Evolutionary conservation across 1,284 basidiomycete species (phyloP).

Genomic region (Puccinia polysora): DNA sequence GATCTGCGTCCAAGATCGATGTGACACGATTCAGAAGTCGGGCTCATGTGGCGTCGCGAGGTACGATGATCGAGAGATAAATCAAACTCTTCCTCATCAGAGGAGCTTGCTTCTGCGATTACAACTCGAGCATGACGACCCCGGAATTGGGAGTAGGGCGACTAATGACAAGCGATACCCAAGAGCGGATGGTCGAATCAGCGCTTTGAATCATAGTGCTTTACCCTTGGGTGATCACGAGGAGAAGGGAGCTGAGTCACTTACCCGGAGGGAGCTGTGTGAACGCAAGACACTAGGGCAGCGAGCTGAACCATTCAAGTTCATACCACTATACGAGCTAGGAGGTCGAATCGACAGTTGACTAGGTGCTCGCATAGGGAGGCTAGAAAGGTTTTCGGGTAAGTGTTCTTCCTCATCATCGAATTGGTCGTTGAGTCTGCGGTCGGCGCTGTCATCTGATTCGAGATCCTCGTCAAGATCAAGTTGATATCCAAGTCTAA

Average conservation of each 20-base stretch:
- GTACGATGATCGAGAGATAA: constrained; percentile 19
- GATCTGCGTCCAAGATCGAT: not conserved
- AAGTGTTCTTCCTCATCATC: not conserved
- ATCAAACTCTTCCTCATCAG: constrained; percentile 38
- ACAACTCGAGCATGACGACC: not conserved
- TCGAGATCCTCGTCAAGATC: not conserved
- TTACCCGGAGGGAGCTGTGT: not conserved
- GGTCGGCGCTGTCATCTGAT: not conserved
- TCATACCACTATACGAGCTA: too few relatives aligned
- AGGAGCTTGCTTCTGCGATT: constrained; percentile 24
- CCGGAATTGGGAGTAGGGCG: not conserved
- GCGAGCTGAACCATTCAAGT: too few relatives aligned
- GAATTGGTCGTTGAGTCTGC: not conserved
- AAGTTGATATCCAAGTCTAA: constrained; percentile 33
- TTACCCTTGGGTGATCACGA: not conserved
- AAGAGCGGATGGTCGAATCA: not conserved
- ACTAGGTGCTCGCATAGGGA: not conserved
- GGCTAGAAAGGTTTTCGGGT: not conserved
- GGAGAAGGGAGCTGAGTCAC: not conserved
- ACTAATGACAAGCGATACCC: not conserved
- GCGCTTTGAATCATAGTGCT: not conserved
- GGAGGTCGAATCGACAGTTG: too few relatives aligned
- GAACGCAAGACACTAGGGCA: not conserved
- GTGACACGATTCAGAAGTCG: not conserved
- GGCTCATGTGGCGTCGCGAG: not conserved